These are phyloP conservation scores for Pichia cephalocereana DNA, from an alignment of 805 yeast genomes.

Conservation along the genomic window DNA sequence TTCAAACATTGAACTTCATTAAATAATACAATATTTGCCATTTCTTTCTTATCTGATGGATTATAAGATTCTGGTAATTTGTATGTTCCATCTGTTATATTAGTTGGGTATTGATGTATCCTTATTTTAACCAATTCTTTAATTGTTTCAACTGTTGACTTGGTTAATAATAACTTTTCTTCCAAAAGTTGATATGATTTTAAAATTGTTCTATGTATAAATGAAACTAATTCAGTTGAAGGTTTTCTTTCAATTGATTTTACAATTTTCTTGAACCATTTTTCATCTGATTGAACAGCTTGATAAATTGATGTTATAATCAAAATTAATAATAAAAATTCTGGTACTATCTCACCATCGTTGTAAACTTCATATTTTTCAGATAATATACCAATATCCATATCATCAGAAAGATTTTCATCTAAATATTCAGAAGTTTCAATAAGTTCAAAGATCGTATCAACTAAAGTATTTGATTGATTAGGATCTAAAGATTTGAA, in stretches of 20 bases:
- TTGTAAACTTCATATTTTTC: slow-evolving; percentile 57
- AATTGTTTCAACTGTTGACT: slow-evolving; percentile 22
- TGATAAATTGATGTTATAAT: slow-evolving; percentile 33
- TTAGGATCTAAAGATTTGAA: slow-evolving; percentile 12
- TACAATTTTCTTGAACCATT: slow-evolving; percentile 24
- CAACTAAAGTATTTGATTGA: slow-evolving; percentile 19
- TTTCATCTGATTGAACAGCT: slow-evolving; percentile 23
- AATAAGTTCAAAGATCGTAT: slow-evolving; percentile 30
- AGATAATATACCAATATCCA: slow-evolving; percentile 30
- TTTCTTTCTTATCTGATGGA: slow-evolving; percentile 21
- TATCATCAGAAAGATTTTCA: slow-evolving; percentile 21
- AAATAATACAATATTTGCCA: slow-evolving; percentile 48
- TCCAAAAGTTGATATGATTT: slow-evolving; percentile 58
- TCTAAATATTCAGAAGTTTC: slow-evolving; percentile 26
- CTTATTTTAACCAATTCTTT: slow-evolving; percentile 27
- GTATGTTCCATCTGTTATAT: slow-evolving; percentile 8
- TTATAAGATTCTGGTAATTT: slow-evolving; percentile 13
- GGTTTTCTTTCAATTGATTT: slow-evolving; percentile 14
- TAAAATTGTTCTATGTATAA: slow-evolving; percentile 41
- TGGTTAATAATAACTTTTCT: slow-evolving; percentile 36
- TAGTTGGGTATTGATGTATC: slow-evolving; percentile 39
- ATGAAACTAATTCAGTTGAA: slow-evolving; percentile 22
- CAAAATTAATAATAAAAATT: slow-evolving; percentile 45
- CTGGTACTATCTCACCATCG: slow-evolving; percentile 52
- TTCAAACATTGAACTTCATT: slow-evolving; percentile 47